These are phyloP conservation scores for Hymenotorrendiella dingleyae DNA, from an alignment of 2,329 filamentous ascomycete genomes.

Conservation along the genomic window DNA sequence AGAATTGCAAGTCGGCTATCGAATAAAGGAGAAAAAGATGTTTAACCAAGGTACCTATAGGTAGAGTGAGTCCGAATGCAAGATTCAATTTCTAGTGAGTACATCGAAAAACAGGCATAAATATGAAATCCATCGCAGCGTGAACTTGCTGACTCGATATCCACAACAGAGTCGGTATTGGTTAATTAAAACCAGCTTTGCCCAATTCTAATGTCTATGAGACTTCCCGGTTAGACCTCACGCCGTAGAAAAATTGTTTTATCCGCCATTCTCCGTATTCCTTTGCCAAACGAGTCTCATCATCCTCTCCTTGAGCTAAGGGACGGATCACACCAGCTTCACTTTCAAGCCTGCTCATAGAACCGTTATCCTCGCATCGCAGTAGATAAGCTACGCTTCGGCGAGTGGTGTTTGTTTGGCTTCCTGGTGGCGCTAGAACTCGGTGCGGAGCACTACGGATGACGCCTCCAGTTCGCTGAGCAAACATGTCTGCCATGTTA, in stretches of 20 bases:
- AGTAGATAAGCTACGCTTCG: not conserved
- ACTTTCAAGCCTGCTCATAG: conserved; percentile 1
- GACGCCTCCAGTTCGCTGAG: not conserved
- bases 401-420: not conserved
- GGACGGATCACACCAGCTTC: not conserved
- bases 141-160: too few relatives aligned
- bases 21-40: too few relatives aligned
- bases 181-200: too few relatives aligned
- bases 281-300: not conserved
- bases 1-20: too few relatives aligned
- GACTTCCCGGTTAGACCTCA: too few relatives aligned
- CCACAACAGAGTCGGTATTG: too few relatives aligned
- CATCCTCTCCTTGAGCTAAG: not conserved
- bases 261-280: not conserved
- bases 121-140: too few relatives aligned
- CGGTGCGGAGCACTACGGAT: not conserved
- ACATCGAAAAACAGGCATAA: too few relatives aligned
- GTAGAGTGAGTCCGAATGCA: too few relatives aligned
- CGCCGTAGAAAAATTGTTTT: not conserved
- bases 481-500: conserved; percentile 16
- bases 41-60: too few relatives aligned
- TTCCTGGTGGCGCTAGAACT: not conserved
- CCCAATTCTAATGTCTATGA: too few relatives aligned
- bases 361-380: not conserved
- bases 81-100: too few relatives aligned